Evolutionary conservation across 1,139 yeast genomes (phyloP).

Genomic region (Eremothecium coryli): DNA sequence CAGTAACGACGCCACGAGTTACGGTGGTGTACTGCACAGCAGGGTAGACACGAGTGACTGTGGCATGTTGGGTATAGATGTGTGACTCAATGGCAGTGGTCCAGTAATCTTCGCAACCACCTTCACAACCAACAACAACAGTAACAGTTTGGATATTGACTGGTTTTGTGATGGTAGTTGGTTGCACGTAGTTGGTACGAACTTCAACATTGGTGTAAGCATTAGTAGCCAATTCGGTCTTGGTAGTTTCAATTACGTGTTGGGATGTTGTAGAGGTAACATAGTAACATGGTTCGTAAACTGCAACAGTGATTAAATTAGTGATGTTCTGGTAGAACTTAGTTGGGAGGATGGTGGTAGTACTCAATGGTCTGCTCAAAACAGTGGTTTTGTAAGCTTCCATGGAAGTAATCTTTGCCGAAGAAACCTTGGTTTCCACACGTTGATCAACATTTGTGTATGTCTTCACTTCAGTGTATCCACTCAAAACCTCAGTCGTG

Average conservation of each 20-base stretch:
- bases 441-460: constrained; percentile 2
- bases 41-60: background rate
- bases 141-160: constrained; percentile 1
- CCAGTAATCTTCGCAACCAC: background rate
- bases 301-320: constrained; percentile 6
- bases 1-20: background rate
- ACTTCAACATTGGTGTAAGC: constrained; percentile 6
- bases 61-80: background rate
- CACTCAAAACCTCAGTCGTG: constrained; percentile 6
- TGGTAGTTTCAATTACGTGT: constrained; percentile 3
- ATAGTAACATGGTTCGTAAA: constrained; percentile 9
- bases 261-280: constrained; percentile 5
- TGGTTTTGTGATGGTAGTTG: constrained; percentile 1
- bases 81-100: background rate
- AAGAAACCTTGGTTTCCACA: constrained; percentile 4
- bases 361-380: constrained; percentile 8
- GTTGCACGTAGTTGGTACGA: constrained; percentile 6
- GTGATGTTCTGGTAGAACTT: constrained; percentile 7
- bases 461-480: constrained; percentile 1
- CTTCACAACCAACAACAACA: constrained; percentile 1
- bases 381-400: constrained; percentile 9
- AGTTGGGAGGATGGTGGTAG: constrained; percentile 8
- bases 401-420: constrained; percentile 4
- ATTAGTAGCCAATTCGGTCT: constrained; percentile 5
- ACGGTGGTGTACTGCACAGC: background rate